phyloP scores from a whole-genome alignment of 495 filamentous ascomycete genomes.

The Podospora tetraspora region DNA sequence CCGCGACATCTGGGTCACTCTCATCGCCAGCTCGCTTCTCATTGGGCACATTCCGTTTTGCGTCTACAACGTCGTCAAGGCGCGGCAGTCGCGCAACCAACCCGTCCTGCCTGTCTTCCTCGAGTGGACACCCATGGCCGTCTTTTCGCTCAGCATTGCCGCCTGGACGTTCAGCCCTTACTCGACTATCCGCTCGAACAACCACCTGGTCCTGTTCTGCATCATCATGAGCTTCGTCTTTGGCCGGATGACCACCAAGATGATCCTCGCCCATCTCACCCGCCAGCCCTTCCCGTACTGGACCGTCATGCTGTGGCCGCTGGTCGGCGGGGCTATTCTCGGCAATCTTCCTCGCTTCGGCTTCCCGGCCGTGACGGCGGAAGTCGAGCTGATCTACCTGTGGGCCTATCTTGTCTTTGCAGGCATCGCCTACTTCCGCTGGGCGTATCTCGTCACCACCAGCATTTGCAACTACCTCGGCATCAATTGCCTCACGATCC shows the following conservation, averaged over 20 bases:
- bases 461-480: slow-evolving; percentile 87
- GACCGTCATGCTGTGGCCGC: slow-evolving; percentile 82
- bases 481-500: slow-evolving; percentile 92
- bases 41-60: slow-evolving; percentile 75
- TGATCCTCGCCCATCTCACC: slow-evolving; percentile 92
- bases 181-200: slow-evolving; percentile 69
- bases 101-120: slow-evolving; percentile 82
- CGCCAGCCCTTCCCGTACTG: slow-evolving; percentile 94
- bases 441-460: slow-evolving; percentile 86
- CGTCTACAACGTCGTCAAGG: slow-evolving; percentile 74
- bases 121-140: slow-evolving; percentile 87
- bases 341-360: slow-evolving; percentile 79
- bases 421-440: slow-evolving; percentile 76
- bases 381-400: slow-evolving; percentile 74
- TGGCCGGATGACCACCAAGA: slow-evolving; percentile 99
- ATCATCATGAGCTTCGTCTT: slow-evolving; percentile 93
- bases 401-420: slow-evolving; percentile 77
- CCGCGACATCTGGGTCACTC: slow-evolving; percentile 80
- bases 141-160: slow-evolving; percentile 66
- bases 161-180: slow-evolving; percentile 87
- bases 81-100: slow-evolving; percentile 63
- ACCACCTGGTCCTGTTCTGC: slow-evolving; percentile 88
- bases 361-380: slow-evolving; percentile 52
- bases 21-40: slow-evolving; percentile 68
- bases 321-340: slow-evolving; percentile 77